These are phyloP conservation scores for Hypoxylon intermedium DNA, from an alignment of 495 filamentous ascomycete genomes.

Conservation along the genomic window DNA sequence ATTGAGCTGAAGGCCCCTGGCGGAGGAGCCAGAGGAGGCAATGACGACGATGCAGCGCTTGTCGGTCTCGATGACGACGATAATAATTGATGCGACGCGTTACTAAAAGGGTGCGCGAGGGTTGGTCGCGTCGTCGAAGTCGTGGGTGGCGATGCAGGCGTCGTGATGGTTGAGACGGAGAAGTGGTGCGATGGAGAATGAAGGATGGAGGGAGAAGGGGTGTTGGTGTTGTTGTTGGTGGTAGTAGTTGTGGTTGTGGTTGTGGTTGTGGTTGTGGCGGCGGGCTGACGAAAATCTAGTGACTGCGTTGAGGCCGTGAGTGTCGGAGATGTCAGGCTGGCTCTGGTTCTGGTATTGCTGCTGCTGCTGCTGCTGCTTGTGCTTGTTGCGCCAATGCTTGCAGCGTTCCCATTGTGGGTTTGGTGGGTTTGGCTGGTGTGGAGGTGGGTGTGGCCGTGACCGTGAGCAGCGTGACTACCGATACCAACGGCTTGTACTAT, in stretches of 20 bases:
- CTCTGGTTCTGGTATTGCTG: conserved; percentile 2
- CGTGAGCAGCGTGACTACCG: conserved; percentile 21
- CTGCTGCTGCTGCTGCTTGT: background rate
- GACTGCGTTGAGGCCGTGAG: conserved; percentile 38
- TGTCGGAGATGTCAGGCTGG: conserved; percentile 36
- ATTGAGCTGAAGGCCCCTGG: conserved; percentile 44
- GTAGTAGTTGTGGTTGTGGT: no score
- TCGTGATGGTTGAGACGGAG: conserved; percentile 34
- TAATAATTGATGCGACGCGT: conserved; percentile 41
- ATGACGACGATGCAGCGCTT: conserved; percentile 18
- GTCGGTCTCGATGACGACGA: conserved; percentile 21
- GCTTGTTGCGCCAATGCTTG: conserved; percentile 18
- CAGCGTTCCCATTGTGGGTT: conserved; percentile 29
- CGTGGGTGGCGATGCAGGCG: conserved; percentile 22
- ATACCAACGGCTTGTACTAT: conserved; percentile 15
- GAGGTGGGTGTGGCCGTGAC: no score
- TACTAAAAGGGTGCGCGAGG: conserved; percentile 40
- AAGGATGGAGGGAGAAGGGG: conserved; percentile 45
- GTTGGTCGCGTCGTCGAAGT: conserved; percentile 34
- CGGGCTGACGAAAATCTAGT: conserved; percentile 47
- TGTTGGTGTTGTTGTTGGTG: background rate
- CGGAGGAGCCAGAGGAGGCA: conserved; percentile 43
- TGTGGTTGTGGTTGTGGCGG: conserved; percentile 16
- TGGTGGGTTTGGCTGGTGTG: conserved; percentile 4
- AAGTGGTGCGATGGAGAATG: conserved; percentile 44